phyloP scores from a whole-genome alignment of 176 grass and related monocot species.

The Cocos nucifera region DNA sequence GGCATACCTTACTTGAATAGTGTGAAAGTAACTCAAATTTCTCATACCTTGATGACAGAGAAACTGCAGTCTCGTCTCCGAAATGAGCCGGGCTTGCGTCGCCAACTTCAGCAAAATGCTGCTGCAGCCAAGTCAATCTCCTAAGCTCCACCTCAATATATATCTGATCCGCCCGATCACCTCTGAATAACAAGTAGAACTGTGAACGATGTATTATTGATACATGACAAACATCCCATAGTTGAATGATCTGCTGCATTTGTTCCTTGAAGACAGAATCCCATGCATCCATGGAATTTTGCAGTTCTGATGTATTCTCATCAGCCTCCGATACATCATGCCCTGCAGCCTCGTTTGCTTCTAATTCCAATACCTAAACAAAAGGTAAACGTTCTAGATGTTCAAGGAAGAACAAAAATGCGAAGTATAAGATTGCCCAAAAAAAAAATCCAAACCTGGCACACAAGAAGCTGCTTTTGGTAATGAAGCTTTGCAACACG shows the following conservation, averaged over 20 bases:
- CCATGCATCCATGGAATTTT: constrained; percentile 58
- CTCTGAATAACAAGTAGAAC: constrained; percentile 85
- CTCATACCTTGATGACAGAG: constrained; percentile 58
- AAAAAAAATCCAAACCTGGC: constrained; percentile 42
- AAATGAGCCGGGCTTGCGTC: constrained; percentile 55
- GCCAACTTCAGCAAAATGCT: constrained; percentile 68
- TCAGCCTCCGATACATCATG: constrained; percentile 23
- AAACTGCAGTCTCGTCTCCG: constrained; percentile 57
- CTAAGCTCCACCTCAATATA: constrained; percentile 88
- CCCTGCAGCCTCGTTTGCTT: constrained; percentile 59
- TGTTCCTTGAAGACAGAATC: constrained; percentile 54
- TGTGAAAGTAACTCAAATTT: background rate
- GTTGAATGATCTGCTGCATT: constrained; percentile 83
- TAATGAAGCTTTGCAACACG: constrained; percentile 94
- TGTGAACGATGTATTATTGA: constrained; percentile 94
- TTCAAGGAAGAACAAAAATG: too few species aligned
- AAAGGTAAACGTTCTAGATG: too few species aligned
- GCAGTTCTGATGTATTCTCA: constrained; percentile 30
- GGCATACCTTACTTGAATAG: too few species aligned
- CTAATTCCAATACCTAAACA: constrained; percentile 71
- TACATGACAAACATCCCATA: constrained; percentile 79
- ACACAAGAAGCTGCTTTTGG: constrained; percentile 95
- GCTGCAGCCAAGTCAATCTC: constrained; percentile 65
- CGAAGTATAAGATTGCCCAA: too few species aligned
- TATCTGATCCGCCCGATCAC: constrained; percentile 80